These are phyloP conservation scores for Diplodia corticola DNA, from an alignment of 2,329 filamentous ascomycete genomes.

Conservation along the genomic window DNA sequence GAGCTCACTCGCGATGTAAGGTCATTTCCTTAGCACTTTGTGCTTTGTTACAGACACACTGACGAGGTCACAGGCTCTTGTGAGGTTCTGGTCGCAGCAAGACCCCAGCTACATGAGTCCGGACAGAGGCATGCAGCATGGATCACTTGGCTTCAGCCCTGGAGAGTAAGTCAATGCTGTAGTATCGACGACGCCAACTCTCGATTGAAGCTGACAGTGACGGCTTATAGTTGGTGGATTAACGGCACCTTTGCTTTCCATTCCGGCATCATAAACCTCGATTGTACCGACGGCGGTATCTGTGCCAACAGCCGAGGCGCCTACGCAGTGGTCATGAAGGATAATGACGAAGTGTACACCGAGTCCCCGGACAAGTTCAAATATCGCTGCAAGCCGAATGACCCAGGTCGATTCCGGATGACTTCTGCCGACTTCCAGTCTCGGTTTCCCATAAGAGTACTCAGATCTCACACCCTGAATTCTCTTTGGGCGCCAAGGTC, in stretches of 20 bases:
- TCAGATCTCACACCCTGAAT: slow-evolving; percentile 47
- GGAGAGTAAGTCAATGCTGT: slow-evolving; percentile 43
- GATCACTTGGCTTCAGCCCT: slow-evolving; percentile 48
- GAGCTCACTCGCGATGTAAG: slow-evolving; percentile 43
- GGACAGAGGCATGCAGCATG: slow-evolving; percentile 38
- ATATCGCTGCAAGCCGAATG: slow-evolving; percentile 43
- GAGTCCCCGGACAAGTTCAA: slow-evolving; percentile 40
- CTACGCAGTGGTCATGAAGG: slow-evolving; percentile 49
- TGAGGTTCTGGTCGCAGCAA: slow-evolving; percentile 35
- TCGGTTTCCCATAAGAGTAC: slow-evolving; percentile 45
- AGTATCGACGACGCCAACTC: neutral
- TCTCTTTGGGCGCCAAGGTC: slow-evolving; percentile 49
- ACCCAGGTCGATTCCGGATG: slow-evolving; percentile 47
- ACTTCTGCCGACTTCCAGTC: slow-evolving; percentile 44
- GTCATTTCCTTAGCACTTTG: slow-evolving; percentile 24
- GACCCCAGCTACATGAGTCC: slow-evolving; percentile 35
- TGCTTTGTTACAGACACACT: neutral
- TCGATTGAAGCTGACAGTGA: neutral
- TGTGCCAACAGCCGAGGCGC: slow-evolving; percentile 44
- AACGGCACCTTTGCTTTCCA: slow-evolving; percentile 49
- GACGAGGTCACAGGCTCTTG: slow-evolving; percentile 31
- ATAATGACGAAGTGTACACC: slow-evolving; percentile 41
- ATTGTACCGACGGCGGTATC: slow-evolving; percentile 45
- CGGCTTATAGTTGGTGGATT: slow-evolving; percentile 51
- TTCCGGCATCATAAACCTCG: slow-evolving; percentile 50